phyloP scores from a whole-genome alignment of 805 yeast species.

The Teunomyces panamensis region DNA sequence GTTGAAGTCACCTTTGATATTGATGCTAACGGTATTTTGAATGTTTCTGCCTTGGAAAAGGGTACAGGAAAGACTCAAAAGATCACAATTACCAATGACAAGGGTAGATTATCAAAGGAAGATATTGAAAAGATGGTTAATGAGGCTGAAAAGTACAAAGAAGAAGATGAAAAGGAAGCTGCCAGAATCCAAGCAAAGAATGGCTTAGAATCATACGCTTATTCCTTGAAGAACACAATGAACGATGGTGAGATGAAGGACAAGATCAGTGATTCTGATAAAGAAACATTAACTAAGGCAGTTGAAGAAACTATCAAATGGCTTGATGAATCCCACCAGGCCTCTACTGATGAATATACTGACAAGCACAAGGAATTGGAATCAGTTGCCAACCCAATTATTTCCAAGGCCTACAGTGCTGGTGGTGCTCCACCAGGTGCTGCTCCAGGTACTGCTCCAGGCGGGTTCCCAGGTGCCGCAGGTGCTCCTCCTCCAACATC shows the following conservation, averaged over 20 bases:
- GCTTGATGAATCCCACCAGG: constrained; percentile 39
- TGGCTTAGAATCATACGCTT: constrained; percentile 84
- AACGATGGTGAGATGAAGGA: constrained; percentile 44
- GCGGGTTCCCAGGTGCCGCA: constrained; percentile 47
- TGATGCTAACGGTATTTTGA: constrained; percentile 84
- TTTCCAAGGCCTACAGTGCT: constrained; percentile 31
- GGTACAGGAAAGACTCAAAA: constrained; percentile 92
- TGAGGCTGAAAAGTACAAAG: constrained; percentile 93
- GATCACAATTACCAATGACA: constrained; percentile 88
- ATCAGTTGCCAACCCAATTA: constrained; percentile 38
- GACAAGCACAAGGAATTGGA: constrained; percentile 43
- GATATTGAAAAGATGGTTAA: constrained; percentile 97
- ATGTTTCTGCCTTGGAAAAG: constrained; percentile 85
- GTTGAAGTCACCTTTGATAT: constrained; percentile 86
- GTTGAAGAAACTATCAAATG: constrained; percentile 40
- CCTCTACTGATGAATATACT: constrained; percentile 39
- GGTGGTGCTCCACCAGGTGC: constrained; percentile 23
- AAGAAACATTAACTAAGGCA: constrained; percentile 52
- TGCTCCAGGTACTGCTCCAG: constrained; percentile 31
- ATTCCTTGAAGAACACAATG: constrained; percentile 72
- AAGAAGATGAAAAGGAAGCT: constrained; percentile 82
- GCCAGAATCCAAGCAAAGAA: constrained; percentile 87
- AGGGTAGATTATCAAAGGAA: constrained; percentile 90
- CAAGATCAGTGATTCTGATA: constrained; percentile 39
- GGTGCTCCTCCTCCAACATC: constrained; percentile 21